Base-by-base conservation (phyloP, 495 filamentous ascomycete genomes). In the Echria macrotheca region DNA sequence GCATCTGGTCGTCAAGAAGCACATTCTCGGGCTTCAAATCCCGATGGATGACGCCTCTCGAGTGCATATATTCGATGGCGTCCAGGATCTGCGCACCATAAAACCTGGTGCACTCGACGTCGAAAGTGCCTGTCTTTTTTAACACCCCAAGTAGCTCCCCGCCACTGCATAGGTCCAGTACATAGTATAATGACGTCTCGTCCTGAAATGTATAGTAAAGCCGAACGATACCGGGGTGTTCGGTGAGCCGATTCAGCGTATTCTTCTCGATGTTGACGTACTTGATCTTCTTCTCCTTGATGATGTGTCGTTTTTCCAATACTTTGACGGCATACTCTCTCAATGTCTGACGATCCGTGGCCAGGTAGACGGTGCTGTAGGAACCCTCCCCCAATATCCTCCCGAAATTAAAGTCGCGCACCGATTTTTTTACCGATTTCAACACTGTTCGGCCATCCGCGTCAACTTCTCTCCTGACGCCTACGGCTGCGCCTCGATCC, bases 211-310 rank as follows among this genome's bases (percentile, higher is more conserved):
- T 99, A 69, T 99, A 99, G 60, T 96, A 99, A 31, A 99, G 77
- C 47, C 94, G 85, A 44, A 99, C 91, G 55, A 99, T 89, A 9
- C 94, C 94, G 7, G 94, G 94, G 60, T 99, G 94, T 42, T 97
- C 93, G 12, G 89, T 96, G 44, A 99, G 71, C 50, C 91, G 83
- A 61, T 99, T 99, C 26, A 99, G 75, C 8, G 94, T 96, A 67
- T 99, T 90, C 71, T 95, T 96, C 70, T 99, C 94, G 55, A 99
- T 97, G 66, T 96, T 96, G 63, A 99, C 94, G 64, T 99, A 99
- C 73, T 99, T 99, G 55, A 99, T 94, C 75, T 99, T 99, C 67
- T 91, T 96, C 70, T 99, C 94, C 72, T 96, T 97, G 75, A 99
- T 97, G 58, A 99, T 99, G 68, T 99, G 94, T 54, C 89, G 83